These are phyloP conservation scores for Fusarium ambrosium DNA, from an alignment of 2,329 filamentous ascomycete genomes.

Conservation along the genomic window DNA sequence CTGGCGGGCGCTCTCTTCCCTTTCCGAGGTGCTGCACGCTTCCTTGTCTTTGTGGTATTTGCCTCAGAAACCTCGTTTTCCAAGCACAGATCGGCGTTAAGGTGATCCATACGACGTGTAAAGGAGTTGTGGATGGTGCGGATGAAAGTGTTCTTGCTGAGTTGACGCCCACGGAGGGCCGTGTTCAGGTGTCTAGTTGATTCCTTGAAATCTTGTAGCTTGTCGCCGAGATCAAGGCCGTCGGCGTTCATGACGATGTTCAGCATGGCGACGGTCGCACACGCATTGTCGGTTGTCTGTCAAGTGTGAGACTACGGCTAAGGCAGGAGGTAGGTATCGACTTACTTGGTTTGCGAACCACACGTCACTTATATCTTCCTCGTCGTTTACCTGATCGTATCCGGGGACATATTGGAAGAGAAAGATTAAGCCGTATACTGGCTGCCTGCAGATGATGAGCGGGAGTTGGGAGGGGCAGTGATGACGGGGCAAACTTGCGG, in stretches of 20 bases:
- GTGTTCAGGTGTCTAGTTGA: slow-evolving; percentile 78
- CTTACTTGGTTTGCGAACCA: slow-evolving; percentile 95
- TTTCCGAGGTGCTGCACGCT: slow-evolving; percentile 52
- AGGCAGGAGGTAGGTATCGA: no score
- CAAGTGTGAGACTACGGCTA: slow-evolving; percentile 19
- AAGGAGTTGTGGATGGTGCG: slow-evolving; percentile 91
- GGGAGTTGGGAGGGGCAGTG: background rate
- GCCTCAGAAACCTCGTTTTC: slow-evolving; percentile 65
- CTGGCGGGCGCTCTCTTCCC: slow-evolving; percentile 45
- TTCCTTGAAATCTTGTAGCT: slow-evolving; percentile 79
- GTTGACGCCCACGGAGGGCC: slow-evolving; percentile 79
- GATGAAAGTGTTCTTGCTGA: slow-evolving; percentile 82
- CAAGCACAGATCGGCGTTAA: slow-evolving; percentile 77
- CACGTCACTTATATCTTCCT: slow-evolving; percentile 69
- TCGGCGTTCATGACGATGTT: slow-evolving; percentile 93
- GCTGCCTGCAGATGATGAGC: slow-evolving; percentile 65
- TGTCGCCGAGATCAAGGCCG: slow-evolving; percentile 75
- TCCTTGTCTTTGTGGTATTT: slow-evolving; percentile 52
- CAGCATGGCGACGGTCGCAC: slow-evolving; percentile 90
- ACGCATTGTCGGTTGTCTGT: slow-evolving; percentile 85
- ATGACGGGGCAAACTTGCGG: slow-evolving; percentile 61
- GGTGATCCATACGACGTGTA: slow-evolving; percentile 81
- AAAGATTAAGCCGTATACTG: slow-evolving; percentile 89
- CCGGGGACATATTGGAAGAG: slow-evolving; percentile 79
- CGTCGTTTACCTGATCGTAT: slow-evolving; percentile 64